Conservation (phyloP, 805 yeast species). For the Candida adriatica region DNA sequence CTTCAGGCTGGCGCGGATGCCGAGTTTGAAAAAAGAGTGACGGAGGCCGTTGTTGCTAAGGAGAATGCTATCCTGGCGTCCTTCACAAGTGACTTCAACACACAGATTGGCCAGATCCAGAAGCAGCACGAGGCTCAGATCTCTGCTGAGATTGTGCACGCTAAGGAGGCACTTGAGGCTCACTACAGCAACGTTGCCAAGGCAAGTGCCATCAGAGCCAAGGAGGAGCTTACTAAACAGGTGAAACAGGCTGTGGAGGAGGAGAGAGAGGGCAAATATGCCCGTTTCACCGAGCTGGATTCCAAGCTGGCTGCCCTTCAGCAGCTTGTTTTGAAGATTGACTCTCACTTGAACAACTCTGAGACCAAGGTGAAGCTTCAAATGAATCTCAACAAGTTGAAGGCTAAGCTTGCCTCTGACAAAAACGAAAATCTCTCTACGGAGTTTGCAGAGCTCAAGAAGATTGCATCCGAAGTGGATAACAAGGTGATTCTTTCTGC, state of each 20-base stretch:
- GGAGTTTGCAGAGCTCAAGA: constrained; percentile 17
- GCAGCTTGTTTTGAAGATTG: constrained; percentile 38
- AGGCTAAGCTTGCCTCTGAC: constrained; percentile 32
- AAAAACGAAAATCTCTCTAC: constrained; percentile 28
- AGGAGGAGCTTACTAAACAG: constrained; percentile 55
- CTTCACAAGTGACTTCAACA: constrained; percentile 53
- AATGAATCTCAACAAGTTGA: constrained; percentile 36
- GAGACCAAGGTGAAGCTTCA: constrained; percentile 36
- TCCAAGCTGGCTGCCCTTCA: constrained; percentile 49
- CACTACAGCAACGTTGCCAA: constrained; percentile 72
- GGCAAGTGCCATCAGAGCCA: constrained; percentile 59
- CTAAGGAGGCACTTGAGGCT: constrained; percentile 54
- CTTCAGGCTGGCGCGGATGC: constrained; percentile 10
- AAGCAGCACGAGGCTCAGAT: constrained; percentile 52
- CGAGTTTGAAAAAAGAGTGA: constrained; percentile 12
- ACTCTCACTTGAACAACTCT: constrained; percentile 29
- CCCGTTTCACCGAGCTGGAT: constrained; percentile 56
- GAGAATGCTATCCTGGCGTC: constrained; percentile 53
- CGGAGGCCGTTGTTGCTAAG: constrained; percentile 26
- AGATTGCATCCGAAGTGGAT: constrained; percentile 32
- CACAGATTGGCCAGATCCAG: constrained; percentile 56
- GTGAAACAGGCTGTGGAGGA: constrained; percentile 53
- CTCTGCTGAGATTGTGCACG: constrained; percentile 56
- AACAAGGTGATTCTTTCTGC: constrained; percentile 46
- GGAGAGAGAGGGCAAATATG: constrained; percentile 76